Conservation (phyloP, 495 filamentous ascomycete species). For the Xylaria sp. region DNA sequence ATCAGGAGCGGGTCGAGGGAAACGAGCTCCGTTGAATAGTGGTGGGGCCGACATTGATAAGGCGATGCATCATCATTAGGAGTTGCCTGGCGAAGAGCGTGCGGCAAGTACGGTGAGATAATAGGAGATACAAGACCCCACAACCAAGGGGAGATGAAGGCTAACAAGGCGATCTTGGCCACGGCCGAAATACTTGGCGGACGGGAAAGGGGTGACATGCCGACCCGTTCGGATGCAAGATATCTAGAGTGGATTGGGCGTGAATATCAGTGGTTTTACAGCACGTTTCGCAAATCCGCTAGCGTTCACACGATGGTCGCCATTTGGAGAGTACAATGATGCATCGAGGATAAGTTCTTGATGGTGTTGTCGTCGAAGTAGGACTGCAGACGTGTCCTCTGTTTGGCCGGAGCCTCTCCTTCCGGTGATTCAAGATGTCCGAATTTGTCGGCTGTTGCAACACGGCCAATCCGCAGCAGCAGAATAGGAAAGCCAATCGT, state of each 20-base stretch:
- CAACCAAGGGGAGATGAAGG: constrained; percentile 25
- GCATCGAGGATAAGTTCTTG: not conserved
- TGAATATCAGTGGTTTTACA: not conserved
- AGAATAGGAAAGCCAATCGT: not conserved
- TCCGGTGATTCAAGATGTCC: constrained; percentile 13
- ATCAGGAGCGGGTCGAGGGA: constrained; percentile 53
- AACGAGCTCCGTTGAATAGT: constrained; percentile 25
- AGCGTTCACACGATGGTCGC: not conserved
- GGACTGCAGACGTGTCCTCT: constrained; percentile 18
- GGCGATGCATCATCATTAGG: not conserved
- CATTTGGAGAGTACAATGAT: not conserved
- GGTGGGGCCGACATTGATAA: constrained; percentile 24
- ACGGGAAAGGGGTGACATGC: constrained; percentile 20
- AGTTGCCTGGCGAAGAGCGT: constrained; percentile 10
- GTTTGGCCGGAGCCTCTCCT: constrained; percentile 17
- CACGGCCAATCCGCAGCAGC: not conserved
- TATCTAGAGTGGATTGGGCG: not conserved
- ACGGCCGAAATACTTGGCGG: constrained; percentile 24
- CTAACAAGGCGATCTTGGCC: constrained; percentile 20
- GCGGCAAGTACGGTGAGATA: constrained; percentile 24
- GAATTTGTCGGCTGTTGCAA: not conserved
- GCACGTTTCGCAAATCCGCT: constrained; percentile 1
- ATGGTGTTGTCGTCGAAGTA: not conserved
- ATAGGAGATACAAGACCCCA: constrained; percentile 13
- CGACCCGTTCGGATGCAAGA: not conserved